Evolutionary conservation across 352 stramenopile species (phyloP), one percentile per base, ranked within the genome.

Genomic region (Globisporangium alternatum): DNA sequence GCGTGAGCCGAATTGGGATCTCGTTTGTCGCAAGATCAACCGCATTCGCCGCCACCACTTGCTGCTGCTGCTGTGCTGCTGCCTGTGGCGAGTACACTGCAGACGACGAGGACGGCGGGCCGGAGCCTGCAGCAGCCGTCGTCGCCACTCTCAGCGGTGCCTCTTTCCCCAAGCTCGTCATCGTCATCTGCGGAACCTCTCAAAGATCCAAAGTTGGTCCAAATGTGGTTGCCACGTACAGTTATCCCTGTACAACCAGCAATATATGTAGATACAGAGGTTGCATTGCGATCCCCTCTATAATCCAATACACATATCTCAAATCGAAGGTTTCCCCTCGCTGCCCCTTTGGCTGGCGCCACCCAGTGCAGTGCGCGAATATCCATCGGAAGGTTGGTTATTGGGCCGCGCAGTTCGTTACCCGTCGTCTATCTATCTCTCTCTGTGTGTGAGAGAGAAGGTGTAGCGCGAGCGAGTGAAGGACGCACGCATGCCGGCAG

Each of bases 1-100:
- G 74, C 19, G 74, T 80, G 30, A 96, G 48, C 8, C 64, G 62
- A 19, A 96, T 80, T 1, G 85, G 80, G 58, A 94, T 92, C 65
- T 89, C 82, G 5, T 52, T 60, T 4, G 47, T 13, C 17, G n/a
- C 30, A 17, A 21, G 22, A 13, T 28, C 41, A 3, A 81, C 58
- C n/a, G 65, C 39, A 9, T 56, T 68, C 56, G 49, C 31, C n/a
- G 55, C 31, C 31, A 48, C 47, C 21, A 51, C 12, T 33, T 10
- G 59, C 30, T 54, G 48, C 30, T 54, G 48, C 21, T 35, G 28
- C 21, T 12, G 64, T 19, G 37, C 56, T 60, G 8, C 12, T n/a
- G 52, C 31, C 12, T 45, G 31, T 12, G 64, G 56, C 2, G 43
- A 55, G 12, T 25, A 28, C 41, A 55, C n/a, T 15, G 56, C 2